Percentiles rank a stretch among this genome's conserved stretches.
Conservation (phyloP, 352 stramenopile genomes). For the Pythium sp. region DNA sequence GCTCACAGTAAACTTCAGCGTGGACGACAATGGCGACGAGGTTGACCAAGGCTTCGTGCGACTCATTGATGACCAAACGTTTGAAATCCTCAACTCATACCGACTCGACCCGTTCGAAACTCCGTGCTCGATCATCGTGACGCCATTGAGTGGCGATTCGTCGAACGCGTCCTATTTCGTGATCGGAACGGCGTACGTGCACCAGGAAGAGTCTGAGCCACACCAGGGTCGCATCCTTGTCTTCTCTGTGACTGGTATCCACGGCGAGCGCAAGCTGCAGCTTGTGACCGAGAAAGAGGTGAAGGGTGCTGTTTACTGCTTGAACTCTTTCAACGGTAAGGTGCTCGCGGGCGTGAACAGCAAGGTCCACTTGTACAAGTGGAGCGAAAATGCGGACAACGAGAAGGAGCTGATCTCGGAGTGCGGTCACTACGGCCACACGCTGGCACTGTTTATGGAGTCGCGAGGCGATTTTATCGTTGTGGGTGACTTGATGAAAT, state of each 20-base stretch:
- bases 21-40: slow-evolving; percentile 82
- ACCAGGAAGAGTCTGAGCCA: slow-evolving; percentile 95
- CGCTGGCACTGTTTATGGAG: slow-evolving; percentile 94
- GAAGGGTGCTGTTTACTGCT: slow-evolving; percentile 94
- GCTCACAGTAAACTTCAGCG: slow-evolving; percentile 74
- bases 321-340: slow-evolving; percentile 94
- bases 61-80: slow-evolving; percentile 97
- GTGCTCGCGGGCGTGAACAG: slow-evolving; percentile 94
- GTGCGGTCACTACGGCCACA: slow-evolving; percentile 94
- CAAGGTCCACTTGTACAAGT: slow-evolving; percentile 93
- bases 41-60: slow-evolving; percentile 90
- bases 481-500: slow-evolving; percentile 97
- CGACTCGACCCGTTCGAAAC: slow-evolving; percentile 88
- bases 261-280: slow-evolving; percentile 82
- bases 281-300: slow-evolving; percentile 92
- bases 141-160: slow-evolving; percentile 74
- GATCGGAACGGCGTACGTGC: slow-evolving; percentile 90
- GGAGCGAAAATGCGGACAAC: slow-evolving; percentile 86
- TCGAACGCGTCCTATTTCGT: slow-evolving; percentile 79
- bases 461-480: slow-evolving; percentile 94
- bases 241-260: slow-evolving; percentile 81
- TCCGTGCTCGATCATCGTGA: slow-evolving; percentile 81
- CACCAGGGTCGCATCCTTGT: slow-evolving; percentile 94
- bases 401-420: slow-evolving; percentile 90
- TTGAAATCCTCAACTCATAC: slow-evolving; percentile 90